These are phyloP conservation scores for Entrophospora sp. DNA, from an alignment of 192 early-diverging fungal genomes.

Conservation along the genomic window DNA sequence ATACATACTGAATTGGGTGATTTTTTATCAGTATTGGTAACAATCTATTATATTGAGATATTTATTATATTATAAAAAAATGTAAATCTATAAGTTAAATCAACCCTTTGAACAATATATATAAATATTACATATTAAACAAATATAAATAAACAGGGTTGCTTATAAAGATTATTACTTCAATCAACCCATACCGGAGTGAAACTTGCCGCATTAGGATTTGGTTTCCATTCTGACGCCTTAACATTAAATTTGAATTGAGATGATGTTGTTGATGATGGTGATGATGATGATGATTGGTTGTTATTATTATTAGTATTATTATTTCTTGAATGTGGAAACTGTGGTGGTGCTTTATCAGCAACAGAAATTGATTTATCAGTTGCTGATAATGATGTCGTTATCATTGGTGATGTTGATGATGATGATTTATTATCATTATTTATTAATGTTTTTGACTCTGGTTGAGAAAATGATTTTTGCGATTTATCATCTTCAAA, in stretches of 20 bases:
- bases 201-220: constrained; percentile 56
- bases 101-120: too few species aligned
- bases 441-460: too few species aligned
- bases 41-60: constrained; percentile 7
- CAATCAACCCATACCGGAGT: constrained; percentile 52
- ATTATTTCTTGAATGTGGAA: not conserved
- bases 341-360: constrained; percentile 15
- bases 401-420: not conserved
- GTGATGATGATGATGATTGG: too few species aligned
- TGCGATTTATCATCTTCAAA: constrained; percentile 11
- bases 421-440: not conserved
- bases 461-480: too few species aligned
- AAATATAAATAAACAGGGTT: too few species aligned
- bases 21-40: constrained; percentile 11
- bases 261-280: not conserved
- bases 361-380: constrained; percentile 18
- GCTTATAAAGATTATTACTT: too few species aligned
- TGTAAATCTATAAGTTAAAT: too few species aligned
- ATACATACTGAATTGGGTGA: constrained; percentile 17
- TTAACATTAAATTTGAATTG: constrained; percentile 65
- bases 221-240: constrained; percentile 71
- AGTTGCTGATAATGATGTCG: too few species aligned
- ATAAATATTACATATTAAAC: too few species aligned
- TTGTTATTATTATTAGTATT: too few species aligned
- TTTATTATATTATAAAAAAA: constrained; percentile 21